Percentiles rank a stretch among this genome's conserved stretches.
These are phyloP conservation scores for Pichia sp. DNA, from an alignment of 1,139 yeast species.

Conservation along the genomic window DNA sequence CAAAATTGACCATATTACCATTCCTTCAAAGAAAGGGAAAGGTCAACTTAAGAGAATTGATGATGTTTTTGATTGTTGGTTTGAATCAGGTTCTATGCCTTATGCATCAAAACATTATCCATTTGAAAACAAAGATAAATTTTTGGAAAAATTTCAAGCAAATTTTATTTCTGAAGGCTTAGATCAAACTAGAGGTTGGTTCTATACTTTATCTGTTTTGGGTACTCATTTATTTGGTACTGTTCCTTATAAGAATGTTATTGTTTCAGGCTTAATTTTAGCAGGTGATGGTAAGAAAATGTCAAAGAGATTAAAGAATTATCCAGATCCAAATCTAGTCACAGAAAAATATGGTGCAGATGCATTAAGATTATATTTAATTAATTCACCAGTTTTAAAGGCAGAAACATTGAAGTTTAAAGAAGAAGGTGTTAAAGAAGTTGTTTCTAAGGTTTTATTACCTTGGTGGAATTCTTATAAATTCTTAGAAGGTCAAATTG, in stretches of 20 bases:
- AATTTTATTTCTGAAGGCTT: constrained; percentile 97
- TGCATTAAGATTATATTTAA: constrained; percentile 89
- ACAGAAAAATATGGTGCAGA: constrained; percentile 93
- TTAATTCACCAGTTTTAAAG: constrained; percentile 93
- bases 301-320: constrained; percentile 97
- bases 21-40: constrained; percentile 89
- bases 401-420: constrained; percentile 96
- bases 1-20: constrained; percentile 80
- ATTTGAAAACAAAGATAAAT: constrained; percentile 71
- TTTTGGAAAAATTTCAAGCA: constrained; percentile 80
- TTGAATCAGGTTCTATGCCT: constrained; percentile 99
- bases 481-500: constrained; percentile 92
- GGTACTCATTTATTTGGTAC: constrained; percentile 91
- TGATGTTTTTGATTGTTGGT: constrained; percentile 99
- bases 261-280: constrained; percentile 92
- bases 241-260: constrained; percentile 92
- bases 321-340: constrained; percentile 87
- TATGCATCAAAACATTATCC: constrained; percentile 97
- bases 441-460: constrained; percentile 85
- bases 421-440: constrained; percentile 98
- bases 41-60: constrained; percentile 85
- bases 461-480: constrained; percentile 99
- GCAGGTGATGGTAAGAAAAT: constrained; percentile 99
- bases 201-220: constrained; percentile 89
- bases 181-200: constrained; percentile 99